Percentiles rank a stretch among this genome's conserved stretches.
Conservation (phyloP, 495 filamentous ascomycete species). For the Penicillium bovifimosum region DNA sequence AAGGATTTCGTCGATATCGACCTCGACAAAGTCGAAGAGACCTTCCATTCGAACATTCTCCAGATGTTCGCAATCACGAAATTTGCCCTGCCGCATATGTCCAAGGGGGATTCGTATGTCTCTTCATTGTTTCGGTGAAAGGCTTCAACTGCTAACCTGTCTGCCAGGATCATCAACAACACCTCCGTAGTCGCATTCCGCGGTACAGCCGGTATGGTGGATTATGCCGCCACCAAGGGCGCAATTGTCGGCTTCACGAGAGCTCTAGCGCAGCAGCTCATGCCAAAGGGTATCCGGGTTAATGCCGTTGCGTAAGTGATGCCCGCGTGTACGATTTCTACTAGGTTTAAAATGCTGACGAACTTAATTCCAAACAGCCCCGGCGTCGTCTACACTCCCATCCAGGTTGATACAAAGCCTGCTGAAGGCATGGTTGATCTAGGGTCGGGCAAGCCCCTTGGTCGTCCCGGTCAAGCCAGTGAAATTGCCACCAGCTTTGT, state of each 20-base stretch:
- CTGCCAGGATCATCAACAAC: conserved; percentile 53
- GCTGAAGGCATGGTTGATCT: conserved; percentile 49
- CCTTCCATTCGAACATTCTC: conserved; percentile 54
- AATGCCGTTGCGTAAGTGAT: conserved; percentile 52
- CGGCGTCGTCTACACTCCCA: conserved; percentile 53
- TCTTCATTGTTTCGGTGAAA: background rate
- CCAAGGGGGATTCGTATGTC: conserved; percentile 41
- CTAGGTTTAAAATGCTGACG: background rate
- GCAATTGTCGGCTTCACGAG: conserved; percentile 60
- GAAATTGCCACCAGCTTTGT: conserved; percentile 59
- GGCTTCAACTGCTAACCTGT: conserved; percentile 2
- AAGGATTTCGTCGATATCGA: conserved; percentile 50
- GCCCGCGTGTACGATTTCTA: background rate
- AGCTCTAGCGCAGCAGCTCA: conserved; percentile 48
- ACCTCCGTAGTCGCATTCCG: conserved; percentile 50
- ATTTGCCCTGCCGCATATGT: conserved; percentile 51
- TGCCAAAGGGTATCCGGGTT: conserved; percentile 56
- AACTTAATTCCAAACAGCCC: conserved; percentile 25
- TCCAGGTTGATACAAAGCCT: conserved; percentile 47
- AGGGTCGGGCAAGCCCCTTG: conserved; percentile 33
- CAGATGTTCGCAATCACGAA: conserved; percentile 60
- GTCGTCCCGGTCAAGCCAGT: conserved; percentile 52
- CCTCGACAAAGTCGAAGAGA: conserved; percentile 44
- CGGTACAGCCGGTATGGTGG: conserved; percentile 48
- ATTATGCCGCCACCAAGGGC: conserved; percentile 58